A percentile compares a stretch with the other conserved stretches of the same genome.
phyloP scores from a whole-genome alignment of 2,329 filamentous ascomycete genomes.

The Ramichloridium luteum region DNA sequence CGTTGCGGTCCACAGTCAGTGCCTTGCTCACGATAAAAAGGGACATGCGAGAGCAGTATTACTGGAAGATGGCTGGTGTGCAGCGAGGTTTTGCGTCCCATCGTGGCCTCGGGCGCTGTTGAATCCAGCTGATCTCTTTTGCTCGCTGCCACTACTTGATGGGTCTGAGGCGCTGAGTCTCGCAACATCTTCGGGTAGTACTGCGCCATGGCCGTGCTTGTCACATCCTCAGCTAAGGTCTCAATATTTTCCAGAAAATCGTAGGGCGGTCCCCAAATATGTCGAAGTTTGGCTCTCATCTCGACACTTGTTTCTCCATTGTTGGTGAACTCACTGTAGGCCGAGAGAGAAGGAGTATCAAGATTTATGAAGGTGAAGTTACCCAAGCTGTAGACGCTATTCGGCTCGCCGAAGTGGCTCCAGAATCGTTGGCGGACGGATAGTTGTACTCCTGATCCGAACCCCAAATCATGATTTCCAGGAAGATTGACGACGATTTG shows the following conservation, averaged over 20 bases:
- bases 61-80: constrained; percentile 43
- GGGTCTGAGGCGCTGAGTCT: no score
- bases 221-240: constrained; percentile 52
- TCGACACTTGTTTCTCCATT: constrained; percentile 41
- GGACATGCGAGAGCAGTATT: constrained; percentile 81
- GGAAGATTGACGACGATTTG: constrained; percentile 76
- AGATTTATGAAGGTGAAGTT: constrained; percentile 94
- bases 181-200: constrained; percentile 26
- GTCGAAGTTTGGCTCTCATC: constrained; percentile 10
- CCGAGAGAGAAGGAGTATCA: constrained; percentile 78
- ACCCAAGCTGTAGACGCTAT: constrained; percentile 77
- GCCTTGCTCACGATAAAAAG: constrained; percentile 67
- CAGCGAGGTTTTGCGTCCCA: no score
- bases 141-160: no score
- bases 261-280: constrained; percentile 62
- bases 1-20: constrained; percentile 80
- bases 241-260: constrained; percentile 63
- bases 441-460: constrained; percentile 71
- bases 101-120: no score
- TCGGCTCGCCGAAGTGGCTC: constrained; percentile 81
- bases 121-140: no score
- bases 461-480: constrained; percentile 90
- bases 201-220: constrained; percentile 49
- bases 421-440: constrained; percentile 73
- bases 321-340: constrained; percentile 46